These are phyloP conservation scores for Ophiostoma tasmaniense DNA, from an alignment of 2,329 filamentous ascomycete species.

Conservation along the genomic window DNA sequence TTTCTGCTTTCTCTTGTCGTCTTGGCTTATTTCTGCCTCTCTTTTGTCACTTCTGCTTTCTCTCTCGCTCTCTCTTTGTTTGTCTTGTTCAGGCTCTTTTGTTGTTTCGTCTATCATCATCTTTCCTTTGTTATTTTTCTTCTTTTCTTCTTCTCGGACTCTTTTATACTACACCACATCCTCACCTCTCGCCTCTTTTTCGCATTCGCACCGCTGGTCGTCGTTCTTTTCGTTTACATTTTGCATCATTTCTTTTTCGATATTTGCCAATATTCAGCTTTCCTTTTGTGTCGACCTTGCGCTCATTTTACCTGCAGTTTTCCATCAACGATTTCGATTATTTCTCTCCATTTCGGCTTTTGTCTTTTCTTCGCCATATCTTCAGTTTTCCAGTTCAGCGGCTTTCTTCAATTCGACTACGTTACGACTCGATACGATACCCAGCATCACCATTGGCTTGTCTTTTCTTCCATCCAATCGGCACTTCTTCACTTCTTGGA, in stretches of 20 bases:
- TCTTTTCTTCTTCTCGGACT: neutral
- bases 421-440: slow-evolving; percentile 5
- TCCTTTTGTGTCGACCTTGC: neutral
- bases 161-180: neutral
- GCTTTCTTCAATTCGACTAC: neutral
- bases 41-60: neutral
- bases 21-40: neutral
- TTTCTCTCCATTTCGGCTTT: neutral
- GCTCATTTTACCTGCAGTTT: neutral
- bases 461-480: neutral
- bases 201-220: slow-evolving; percentile 8
- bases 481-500: neutral
- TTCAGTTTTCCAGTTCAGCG: neutral
- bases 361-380: neutral
- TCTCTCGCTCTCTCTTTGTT: neutral
- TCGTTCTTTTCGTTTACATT: neutral
- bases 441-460: neutral
- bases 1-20: neutral
- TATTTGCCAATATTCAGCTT: neutral
- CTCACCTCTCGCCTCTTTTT: neutral
- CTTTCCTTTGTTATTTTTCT: neutral
- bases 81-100: neutral
- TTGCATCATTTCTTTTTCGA: neutral
- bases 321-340: too few relatives aligned
- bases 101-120: neutral